Conservation (phyloP, 345 rosid genomes). For the Combretum micranthum region DNA sequence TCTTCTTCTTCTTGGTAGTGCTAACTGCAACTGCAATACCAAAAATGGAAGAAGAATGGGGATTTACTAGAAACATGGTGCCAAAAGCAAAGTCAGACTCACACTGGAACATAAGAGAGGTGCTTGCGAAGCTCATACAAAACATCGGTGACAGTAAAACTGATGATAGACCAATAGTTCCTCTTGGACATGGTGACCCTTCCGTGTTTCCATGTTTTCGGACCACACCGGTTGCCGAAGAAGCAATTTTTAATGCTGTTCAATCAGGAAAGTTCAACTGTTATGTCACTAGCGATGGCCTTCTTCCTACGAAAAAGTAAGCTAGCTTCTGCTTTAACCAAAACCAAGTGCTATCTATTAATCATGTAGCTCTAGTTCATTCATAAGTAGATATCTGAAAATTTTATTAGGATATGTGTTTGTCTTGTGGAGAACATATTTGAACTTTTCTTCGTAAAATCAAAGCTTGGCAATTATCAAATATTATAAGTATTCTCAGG, state of each 20-base stretch:
- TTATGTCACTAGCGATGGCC: slow-evolving; percentile 30
- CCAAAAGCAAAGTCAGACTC: background rate
- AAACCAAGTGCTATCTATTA: too few relatives aligned
- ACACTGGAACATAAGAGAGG: slow-evolving; percentile 12
- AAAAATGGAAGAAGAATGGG: too few relatives aligned
- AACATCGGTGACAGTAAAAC: slow-evolving; percentile 22
- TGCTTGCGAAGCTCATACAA: slow-evolving; percentile 6
- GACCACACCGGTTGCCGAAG: slow-evolving; percentile 27
- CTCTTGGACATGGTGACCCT: slow-evolving; percentile 52
- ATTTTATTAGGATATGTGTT: too few relatives aligned
- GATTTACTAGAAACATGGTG: background rate
- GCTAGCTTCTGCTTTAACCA: background rate
- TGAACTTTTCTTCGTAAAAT: too few relatives aligned
- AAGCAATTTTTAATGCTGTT: slow-evolving; percentile 38
- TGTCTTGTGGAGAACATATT: too few relatives aligned
- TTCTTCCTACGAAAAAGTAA: slow-evolving; percentile 27
- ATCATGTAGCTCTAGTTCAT: too few relatives aligned
- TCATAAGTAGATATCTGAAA: too few relatives aligned
- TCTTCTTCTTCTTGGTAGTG: too few relatives aligned
- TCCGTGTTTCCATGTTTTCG: slow-evolving; percentile 36
- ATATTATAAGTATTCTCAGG: too few relatives aligned
- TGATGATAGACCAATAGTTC: slow-evolving; percentile 22
- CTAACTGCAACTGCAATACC: too few relatives aligned
- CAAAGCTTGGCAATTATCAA: too few relatives aligned
- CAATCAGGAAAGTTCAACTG: slow-evolving; percentile 34